These are phyloP conservation scores for Triticum dicoccoides DNA, from an alignment of 176 grass and related monocot genomes.

Conservation along the genomic window DNA sequence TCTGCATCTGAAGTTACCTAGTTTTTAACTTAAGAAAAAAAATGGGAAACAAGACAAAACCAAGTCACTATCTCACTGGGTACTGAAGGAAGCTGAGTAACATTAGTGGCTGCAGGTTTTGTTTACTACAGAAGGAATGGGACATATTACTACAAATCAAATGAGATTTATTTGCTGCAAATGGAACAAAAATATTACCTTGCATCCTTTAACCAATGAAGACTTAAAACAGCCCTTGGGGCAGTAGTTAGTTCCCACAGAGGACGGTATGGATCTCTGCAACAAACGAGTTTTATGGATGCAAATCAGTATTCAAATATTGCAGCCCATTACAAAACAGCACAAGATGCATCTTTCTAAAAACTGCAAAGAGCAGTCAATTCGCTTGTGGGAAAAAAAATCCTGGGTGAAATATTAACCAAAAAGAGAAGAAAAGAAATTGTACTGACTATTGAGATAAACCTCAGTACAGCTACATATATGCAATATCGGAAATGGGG, in stretches of 20 bases:
- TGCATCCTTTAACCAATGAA: conserved; percentile 85
- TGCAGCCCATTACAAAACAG: not conserved
- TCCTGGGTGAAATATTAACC: conserved; percentile 4
- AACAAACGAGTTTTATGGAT: conserved; percentile 26
- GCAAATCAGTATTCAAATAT: conserved; percentile 23
- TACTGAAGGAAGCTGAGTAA: conserved; percentile 20
- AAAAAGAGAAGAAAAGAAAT: not conserved
- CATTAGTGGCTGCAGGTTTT: conserved; percentile 9
- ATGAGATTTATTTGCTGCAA: not conserved
- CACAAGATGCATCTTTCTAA: not conserved
- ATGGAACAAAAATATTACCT: conserved; percentile 52
- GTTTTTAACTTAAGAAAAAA: not conserved
- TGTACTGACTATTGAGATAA: not conserved
- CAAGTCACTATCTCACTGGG: not conserved
- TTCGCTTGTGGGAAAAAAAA: not conserved
- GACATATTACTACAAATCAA: not conserved
- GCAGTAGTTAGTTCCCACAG: conserved; percentile 87
- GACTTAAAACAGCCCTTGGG: conserved; percentile 76
- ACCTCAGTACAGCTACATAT: conserved; percentile 5
- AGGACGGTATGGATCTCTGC: conserved; percentile 85
- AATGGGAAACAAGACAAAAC: not conserved
- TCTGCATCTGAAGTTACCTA: too few species aligned
- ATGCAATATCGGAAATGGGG: not conserved
- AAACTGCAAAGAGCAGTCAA: not conserved
- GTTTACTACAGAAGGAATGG: not conserved